A percentile compares a stretch with the other conserved stretches of the same genome.
These are phyloP conservation scores for Paspalum vaginatum DNA, from an alignment of 176 grass and related monocot genomes.

Conservation along the genomic window DNA sequence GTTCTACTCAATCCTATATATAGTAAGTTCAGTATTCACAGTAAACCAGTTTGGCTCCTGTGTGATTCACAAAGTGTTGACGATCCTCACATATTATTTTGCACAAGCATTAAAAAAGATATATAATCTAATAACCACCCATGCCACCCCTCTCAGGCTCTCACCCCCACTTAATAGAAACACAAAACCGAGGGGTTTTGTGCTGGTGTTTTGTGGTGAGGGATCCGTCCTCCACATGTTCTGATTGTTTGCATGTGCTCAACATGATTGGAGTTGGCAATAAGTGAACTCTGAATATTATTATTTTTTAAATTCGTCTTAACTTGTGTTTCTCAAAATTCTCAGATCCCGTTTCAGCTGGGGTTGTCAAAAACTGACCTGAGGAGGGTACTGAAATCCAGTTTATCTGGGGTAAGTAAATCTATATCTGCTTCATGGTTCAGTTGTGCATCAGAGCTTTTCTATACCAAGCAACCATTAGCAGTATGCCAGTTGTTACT, in stretches of 20 bases:
- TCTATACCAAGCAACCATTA: conserved; percentile 18
- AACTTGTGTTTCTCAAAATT: conserved; percentile 26
- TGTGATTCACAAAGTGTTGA: background rate
- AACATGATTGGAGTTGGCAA: conserved; percentile 6
- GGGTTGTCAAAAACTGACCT: conserved; percentile 91
- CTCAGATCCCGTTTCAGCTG: conserved; percentile 94
- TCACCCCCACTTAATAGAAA: background rate
- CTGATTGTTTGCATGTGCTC: conserved; percentile 9
- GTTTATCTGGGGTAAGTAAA: conserved; percentile 83
- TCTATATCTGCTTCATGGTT: conserved; percentile 26
- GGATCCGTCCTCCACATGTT: background rate
- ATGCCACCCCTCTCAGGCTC: background rate
- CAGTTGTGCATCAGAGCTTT: conserved; percentile 5
- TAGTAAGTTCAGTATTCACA: conserved; percentile 1
- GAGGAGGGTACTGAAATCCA: conserved; percentile 88
- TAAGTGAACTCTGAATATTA: conserved; percentile 9
- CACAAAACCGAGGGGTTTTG: conserved; percentile 18
- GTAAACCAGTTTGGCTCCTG: background rate
- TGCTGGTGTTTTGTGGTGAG: background rate
- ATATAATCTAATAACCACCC: too few relatives aligned
- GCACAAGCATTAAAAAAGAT: background rate
- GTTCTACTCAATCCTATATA: background rate
- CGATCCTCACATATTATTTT: background rate
- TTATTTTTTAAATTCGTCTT: conserved; percentile 8
- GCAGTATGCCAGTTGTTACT: background rate